Base-by-base conservation (phyloP, 495 filamentous ascomycete species). In the Physcia stellaris region DNA sequence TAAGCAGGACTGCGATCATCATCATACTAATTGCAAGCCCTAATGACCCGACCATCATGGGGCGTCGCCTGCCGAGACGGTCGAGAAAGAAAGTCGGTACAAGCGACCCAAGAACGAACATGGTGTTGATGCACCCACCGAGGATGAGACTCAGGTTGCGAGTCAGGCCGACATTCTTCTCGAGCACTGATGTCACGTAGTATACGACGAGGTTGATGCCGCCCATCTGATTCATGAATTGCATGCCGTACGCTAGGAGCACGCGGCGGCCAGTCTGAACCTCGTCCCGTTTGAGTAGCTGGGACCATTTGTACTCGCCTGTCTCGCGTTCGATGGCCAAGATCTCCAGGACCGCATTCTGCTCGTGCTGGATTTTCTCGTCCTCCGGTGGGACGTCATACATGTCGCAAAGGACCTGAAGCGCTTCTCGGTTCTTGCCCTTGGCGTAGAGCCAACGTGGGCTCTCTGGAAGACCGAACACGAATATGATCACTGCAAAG, bases 141-240 rank as follows among this genome's bases (percentile, higher is more conserved):
- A 73, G 55, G 32, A 73, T 59, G 41, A 73, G 51, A 1, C 71
- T 58, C 4, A 67, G 45, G 30, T 69, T 63, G 4, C 64, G 61
- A 20, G 59, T 61, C 31, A 76, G 58, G 12, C 67, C 63, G 49
- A 80, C 61, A 15, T 59, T 66, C 5, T 60, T 53, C 24, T 64
- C 56, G 35, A 71, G 73, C 16, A 80, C 61, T 13, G 60, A 56
- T 17, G 71, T 67, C 11, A 65, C 58, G 52, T 68, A 73, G 37
- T 70, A 70, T 33, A 64, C 70, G 29, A 75, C 59, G 46, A 74
- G 55, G 37, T 71, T 74, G 37, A 66, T 59, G 9, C 72, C 72
- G 2, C 48, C 46, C 10, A 59, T 35, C 30, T 41, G 39, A 41
- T 41, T 41, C 39, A 41, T 41, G 43, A 66, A 58, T 50, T 72